phyloP scores from a whole-genome alignment of 1,139 yeast species.

The Saccharomycopsis hybrid region DNA sequence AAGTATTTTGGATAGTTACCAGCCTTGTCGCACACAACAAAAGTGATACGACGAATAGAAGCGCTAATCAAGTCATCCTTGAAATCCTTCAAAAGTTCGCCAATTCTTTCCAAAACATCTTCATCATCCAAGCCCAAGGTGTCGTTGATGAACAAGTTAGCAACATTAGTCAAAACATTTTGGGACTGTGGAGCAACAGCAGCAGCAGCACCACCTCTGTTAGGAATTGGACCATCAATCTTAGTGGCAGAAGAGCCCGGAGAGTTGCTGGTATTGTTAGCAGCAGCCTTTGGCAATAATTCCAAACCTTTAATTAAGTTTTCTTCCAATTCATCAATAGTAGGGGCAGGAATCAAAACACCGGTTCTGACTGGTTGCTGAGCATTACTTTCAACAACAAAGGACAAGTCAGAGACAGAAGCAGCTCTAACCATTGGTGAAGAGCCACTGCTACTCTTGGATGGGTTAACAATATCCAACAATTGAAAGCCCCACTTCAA shows the following conservation, averaged over 20 bases:
- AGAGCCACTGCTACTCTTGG: slow-evolving; percentile 35
- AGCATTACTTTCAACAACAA: slow-evolving; percentile 61
- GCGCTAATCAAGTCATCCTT: slow-evolving; percentile 63
- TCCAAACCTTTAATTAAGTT: slow-evolving; percentile 72
- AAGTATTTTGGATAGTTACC: slow-evolving; percentile 93
- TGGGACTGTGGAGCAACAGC: slow-evolving; percentile 13
- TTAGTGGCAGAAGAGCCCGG: slow-evolving; percentile 25
- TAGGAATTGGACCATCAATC: slow-evolving; percentile 36
- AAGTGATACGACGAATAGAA: slow-evolving; percentile 85
- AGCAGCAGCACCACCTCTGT: slow-evolving; percentile 35
- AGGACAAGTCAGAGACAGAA: slow-evolving; percentile 87
- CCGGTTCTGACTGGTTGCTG: slow-evolving; percentile 74
- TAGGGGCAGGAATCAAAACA: slow-evolving; percentile 74
- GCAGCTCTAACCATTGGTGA: slow-evolving; percentile 71
- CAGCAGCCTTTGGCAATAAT: slow-evolving; percentile 43
- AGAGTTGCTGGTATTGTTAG: slow-evolving; percentile 20
- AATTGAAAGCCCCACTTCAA: slow-evolving; percentile 89
- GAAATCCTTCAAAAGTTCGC: slow-evolving; percentile 60
- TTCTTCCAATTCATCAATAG: slow-evolving; percentile 86
- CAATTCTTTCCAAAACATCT: slow-evolving; percentile 56
- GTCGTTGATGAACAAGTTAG: slow-evolving; percentile 69
- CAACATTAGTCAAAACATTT: slow-evolving; percentile 59
- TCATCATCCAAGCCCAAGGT: slow-evolving; percentile 72
- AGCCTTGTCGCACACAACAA: slow-evolving; percentile 74
- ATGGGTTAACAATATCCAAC: slow-evolving; percentile 55